Conservation (phyloP, 495 filamentous ascomycete genomes). For the Talaromyces wortmannii region DNA sequence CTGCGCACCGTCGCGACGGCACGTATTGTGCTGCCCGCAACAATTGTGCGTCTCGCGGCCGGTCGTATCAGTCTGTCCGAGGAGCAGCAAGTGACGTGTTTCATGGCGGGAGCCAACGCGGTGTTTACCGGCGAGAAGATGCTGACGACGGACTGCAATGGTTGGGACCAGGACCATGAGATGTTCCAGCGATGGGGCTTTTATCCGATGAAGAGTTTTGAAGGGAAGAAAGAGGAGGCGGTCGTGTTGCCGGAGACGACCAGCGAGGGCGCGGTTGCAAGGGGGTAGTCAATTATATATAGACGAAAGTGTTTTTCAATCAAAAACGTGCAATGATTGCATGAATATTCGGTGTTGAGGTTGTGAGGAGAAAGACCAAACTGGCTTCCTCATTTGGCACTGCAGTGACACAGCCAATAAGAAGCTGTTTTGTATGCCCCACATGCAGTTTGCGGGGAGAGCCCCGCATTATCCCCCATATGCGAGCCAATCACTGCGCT, state of each 20-base stretch:
- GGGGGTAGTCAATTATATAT: background rate
- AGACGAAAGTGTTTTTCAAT: too few species aligned
- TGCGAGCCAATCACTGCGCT: too few species aligned
- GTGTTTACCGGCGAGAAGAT: constrained; percentile 91
- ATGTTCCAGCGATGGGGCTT: constrained; percentile 78
- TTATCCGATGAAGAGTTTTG: constrained; percentile 58
- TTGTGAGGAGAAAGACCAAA: too few species aligned
- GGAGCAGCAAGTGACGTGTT: constrained; percentile 78
- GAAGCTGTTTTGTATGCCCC: too few species aligned
- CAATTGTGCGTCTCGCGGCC: constrained; percentile 76
- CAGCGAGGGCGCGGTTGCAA: background rate
- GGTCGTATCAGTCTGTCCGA: constrained; percentile 71
- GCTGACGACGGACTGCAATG: constrained; percentile 81
- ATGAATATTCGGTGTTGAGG: too few species aligned
- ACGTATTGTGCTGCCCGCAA: constrained; percentile 67
- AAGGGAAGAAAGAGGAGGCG: constrained; percentile 6
- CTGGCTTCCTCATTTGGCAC: too few species aligned
- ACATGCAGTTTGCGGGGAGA: too few species aligned
- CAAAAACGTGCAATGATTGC: too few species aligned
- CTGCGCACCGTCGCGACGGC: constrained; percentile 76
- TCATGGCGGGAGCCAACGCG: constrained; percentile 80
- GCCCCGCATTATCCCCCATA: too few species aligned
- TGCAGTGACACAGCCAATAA: too few species aligned
- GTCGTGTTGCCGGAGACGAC: background rate
- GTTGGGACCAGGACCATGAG: constrained; percentile 75